These are phyloP conservation scores for Tetracladium marchalianum DNA, from an alignment of 495 filamentous ascomycete species.

Conservation along the genomic window DNA sequence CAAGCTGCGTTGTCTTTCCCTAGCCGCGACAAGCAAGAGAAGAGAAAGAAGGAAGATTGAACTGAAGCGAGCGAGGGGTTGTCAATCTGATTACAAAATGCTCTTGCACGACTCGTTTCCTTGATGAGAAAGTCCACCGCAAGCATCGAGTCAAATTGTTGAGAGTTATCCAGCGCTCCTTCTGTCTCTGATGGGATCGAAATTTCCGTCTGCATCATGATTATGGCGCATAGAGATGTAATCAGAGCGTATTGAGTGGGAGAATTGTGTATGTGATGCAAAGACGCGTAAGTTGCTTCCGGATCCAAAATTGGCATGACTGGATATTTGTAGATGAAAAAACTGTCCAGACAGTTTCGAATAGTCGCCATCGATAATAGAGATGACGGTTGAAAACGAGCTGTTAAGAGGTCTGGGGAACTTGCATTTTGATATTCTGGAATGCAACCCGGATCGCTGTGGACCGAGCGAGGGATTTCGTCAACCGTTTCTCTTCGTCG, in stretches of 20 bases:
- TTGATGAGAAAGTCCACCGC: not conserved
- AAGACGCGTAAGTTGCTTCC: not conserved
- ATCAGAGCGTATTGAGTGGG: not conserved
- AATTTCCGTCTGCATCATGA: not conserved
- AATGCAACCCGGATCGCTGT: not conserved
- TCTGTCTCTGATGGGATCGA: too few species aligned
- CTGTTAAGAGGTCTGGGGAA: too few species aligned
- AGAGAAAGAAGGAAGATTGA: constrained; percentile 28
- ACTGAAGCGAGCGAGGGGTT: not conserved
- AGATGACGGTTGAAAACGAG: not conserved
- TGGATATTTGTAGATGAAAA: constrained; percentile 1
- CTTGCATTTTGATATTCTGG: too few species aligned
- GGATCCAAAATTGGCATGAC: not conserved
- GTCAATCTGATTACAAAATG: constrained; percentile 1
- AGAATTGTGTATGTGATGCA: not conserved
- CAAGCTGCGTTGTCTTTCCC: constrained; percentile 7
- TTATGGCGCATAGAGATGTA: not conserved
- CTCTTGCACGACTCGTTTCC: not conserved
- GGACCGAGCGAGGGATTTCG: not conserved
- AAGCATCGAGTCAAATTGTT: not conserved
- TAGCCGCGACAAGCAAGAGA: constrained; percentile 2
- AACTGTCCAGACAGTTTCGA: not conserved
- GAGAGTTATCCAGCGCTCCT: too few species aligned
- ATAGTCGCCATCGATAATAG: not conserved
- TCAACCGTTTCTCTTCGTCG: not conserved